A percentile compares a stretch with the other conserved stretches of the same genome.
phyloP scores from a whole-genome alignment of 305 asterid species.

The Andrographis paniculata region DNA sequence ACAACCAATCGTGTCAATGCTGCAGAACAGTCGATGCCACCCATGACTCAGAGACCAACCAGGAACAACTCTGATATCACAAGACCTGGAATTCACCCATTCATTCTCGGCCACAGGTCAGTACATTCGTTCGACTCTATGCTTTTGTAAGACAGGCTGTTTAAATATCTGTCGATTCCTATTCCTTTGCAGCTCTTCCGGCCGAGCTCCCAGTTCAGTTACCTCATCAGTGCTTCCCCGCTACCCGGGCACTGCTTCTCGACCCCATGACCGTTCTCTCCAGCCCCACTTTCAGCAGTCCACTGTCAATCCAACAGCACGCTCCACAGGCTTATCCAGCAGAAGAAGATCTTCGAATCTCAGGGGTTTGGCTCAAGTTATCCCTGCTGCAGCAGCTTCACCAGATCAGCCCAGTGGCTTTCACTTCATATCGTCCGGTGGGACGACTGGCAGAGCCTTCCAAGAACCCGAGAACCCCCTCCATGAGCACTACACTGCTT shows the following conservation, averaged over 20 bases:
- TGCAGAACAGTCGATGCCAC: constrained; percentile 40
- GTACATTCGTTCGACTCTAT: constrained; percentile 13
- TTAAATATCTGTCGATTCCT: too few relatives aligned
- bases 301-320: constrained; percentile 30
- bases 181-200: constrained; percentile 36
- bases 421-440: constrained; percentile 44
- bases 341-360: constrained; percentile 49
- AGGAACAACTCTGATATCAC: constrained; percentile 56
- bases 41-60: constrained; percentile 44
- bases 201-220: constrained; percentile 60
- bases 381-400: constrained; percentile 39
- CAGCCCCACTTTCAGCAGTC: constrained; percentile 56
- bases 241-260: constrained; percentile 38
- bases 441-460: constrained; percentile 45
- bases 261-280: constrained; percentile 51
- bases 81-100: constrained; percentile 60
- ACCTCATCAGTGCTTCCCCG: constrained; percentile 44
- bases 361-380: constrained; percentile 37
- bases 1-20: constrained; percentile 37
- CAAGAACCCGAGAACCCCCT: constrained; percentile 47
- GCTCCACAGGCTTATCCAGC: constrained; percentile 26
- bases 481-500: constrained; percentile 29
- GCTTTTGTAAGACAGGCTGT: too few relatives aligned
- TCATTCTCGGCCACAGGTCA: constrained; percentile 59
- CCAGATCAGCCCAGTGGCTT: constrained; percentile 38